These are phyloP conservation scores for Aeschynomene evenia DNA, from an alignment of 306 rosid species.

Conservation along the genomic window DNA sequence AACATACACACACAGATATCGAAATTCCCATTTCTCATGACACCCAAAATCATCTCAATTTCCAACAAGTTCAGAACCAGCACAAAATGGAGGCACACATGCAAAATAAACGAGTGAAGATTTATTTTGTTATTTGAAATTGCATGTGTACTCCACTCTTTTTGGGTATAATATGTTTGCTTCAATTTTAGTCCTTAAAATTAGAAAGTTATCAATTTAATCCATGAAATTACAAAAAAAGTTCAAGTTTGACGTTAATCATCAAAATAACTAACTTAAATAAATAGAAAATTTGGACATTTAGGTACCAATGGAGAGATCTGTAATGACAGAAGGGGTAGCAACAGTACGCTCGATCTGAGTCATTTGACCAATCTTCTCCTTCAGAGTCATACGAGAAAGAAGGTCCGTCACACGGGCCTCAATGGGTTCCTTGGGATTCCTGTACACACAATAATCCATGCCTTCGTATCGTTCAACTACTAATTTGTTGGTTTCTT, in stretches of 20 bases:
- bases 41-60: neutral
- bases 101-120: too few species aligned
- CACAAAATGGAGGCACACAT: neutral
- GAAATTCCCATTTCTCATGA: neutral
- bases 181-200: too few species aligned
- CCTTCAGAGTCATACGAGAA: constrained; percentile 72
- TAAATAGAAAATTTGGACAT: neutral
- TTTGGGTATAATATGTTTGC: too few species aligned
- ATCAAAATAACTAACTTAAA: too few species aligned
- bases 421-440: constrained; percentile 60
- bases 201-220: too few species aligned
- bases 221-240: too few species aligned
- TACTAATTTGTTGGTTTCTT: neutral
- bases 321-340: constrained; percentile 45
- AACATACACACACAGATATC: neutral
- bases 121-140: too few species aligned
- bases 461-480: too few species aligned
- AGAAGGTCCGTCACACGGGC: constrained; percentile 77
- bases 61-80: neutral
- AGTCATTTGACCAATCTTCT: constrained; percentile 80
- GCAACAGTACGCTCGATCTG: constrained; percentile 76
- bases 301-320: constrained; percentile 53
- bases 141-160: too few species aligned
- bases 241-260: too few species aligned
- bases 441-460: constrained; percentile 43